Evolutionary conservation across 2,329 filamentous ascomycete genomes (phyloP).

Genomic region (Dendryphion nanum): DNA sequence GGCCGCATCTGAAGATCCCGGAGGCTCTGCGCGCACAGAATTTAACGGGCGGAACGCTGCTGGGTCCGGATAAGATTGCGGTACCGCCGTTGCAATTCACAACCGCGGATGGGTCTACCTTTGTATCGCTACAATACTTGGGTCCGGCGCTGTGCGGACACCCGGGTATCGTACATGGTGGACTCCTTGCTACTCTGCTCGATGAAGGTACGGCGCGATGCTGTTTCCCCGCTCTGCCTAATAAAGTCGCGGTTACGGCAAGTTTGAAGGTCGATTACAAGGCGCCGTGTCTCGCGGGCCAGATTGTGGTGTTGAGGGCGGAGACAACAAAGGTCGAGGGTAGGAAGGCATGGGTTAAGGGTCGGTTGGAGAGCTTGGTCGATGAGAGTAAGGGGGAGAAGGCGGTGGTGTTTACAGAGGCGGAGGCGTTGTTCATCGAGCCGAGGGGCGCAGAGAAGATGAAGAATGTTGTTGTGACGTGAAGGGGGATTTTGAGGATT

Average conservation of each 20-base stretch:
- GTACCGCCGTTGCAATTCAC: conserved; percentile 79
- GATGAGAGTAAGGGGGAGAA: conserved; percentile 66
- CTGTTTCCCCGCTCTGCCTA: conserved; percentile 84
- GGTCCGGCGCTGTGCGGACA: conserved; percentile 83
- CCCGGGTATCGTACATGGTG: conserved; percentile 86
- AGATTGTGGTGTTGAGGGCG: conserved; percentile 75
- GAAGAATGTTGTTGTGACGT: conserved; percentile 4
- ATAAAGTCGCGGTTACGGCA: conserved; percentile 82
- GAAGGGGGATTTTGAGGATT: neutral
- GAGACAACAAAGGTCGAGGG: conserved; percentile 84
- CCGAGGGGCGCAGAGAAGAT: conserved; percentile 69
- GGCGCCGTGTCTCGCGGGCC: conserved; percentile 71
- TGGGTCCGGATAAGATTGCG: conserved; percentile 71
- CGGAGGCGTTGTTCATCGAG: conserved; percentile 83
- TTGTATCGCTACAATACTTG: conserved; percentile 71
- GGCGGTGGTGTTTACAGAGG: conserved; percentile 72
- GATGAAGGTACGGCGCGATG: conserved; percentile 87
- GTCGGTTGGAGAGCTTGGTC: conserved; percentile 76
- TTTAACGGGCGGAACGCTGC: conserved; percentile 77
- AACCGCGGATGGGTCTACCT: conserved; percentile 49
- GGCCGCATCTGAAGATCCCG: conserved; percentile 87
- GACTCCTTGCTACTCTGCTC: conserved; percentile 84
- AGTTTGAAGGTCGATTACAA: conserved; percentile 81
- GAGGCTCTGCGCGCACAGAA: conserved; percentile 66
- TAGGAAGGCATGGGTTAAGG: conserved; percentile 91